Percentiles rank a stretch among this genome's conserved stretches.
phyloP scores from a whole-genome alignment of 352 stramenopile species.

The Globisporangium orthogonon region DNA sequence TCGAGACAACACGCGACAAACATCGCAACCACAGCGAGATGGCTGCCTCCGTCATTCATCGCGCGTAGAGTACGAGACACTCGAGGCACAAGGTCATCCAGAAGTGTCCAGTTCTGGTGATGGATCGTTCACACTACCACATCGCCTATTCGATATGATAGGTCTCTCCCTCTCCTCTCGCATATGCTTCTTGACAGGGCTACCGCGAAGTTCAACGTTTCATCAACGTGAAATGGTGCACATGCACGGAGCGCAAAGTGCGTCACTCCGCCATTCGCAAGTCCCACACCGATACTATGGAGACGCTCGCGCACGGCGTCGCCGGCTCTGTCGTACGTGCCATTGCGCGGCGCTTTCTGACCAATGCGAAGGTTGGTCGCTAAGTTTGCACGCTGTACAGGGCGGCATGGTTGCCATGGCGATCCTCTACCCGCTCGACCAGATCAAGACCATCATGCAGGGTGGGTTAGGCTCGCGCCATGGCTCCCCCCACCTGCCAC shows the following conservation, averaged over 20 bases:
- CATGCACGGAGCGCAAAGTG: background rate
- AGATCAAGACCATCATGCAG: conserved; percentile 86
- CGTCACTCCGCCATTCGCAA: too few relatives aligned
- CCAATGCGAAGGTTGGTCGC: background rate
- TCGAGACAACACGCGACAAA: background rate
- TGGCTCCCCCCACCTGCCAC: too few relatives aligned
- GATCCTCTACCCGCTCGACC: conserved; percentile 79
- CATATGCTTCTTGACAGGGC: background rate
- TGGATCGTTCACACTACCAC: background rate
- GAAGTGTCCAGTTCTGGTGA: too few relatives aligned
- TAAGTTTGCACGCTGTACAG: conserved; percentile 9
- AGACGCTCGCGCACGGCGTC: conserved; percentile 61
- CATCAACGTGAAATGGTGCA: background rate
- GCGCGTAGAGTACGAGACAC: background rate
- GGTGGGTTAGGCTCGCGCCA: conserved; percentile 14
- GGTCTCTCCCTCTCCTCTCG: background rate
- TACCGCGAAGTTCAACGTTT: background rate
- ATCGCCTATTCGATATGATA: background rate
- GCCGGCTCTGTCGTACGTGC: conserved; percentile 45
- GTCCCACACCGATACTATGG: conserved; percentile 21
- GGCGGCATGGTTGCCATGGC: conserved; percentile 73
- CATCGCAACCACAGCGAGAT: too few relatives aligned
- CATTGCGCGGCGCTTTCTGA: too few relatives aligned
- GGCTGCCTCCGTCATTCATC: too few relatives aligned
- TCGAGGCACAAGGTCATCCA: too few relatives aligned